These are phyloP conservation scores for Kurtzmaniella quercitrusa DNA, from an alignment of 1,139 yeast species.

Conservation along the genomic window DNA sequence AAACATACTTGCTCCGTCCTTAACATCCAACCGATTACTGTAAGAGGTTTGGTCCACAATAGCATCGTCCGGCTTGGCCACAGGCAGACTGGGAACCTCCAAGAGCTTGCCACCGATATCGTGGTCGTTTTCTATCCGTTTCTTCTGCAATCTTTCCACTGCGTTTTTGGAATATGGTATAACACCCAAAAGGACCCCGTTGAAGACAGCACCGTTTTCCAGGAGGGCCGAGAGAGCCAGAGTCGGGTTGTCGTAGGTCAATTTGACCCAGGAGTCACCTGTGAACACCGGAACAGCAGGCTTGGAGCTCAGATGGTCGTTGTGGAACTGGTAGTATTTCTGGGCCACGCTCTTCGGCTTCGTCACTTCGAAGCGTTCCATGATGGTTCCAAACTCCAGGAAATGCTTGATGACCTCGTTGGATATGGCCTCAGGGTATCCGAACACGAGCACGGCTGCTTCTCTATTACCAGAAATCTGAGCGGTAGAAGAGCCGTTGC, in stretches of 20 bases:
- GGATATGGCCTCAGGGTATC: constrained; percentile 77
- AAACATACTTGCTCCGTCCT: constrained; percentile 39
- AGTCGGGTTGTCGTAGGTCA: constrained; percentile 73
- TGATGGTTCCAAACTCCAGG: constrained; percentile 71
- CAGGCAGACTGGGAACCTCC: constrained; percentile 6
- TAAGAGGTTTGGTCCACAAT: constrained; percentile 11
- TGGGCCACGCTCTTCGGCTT: constrained; percentile 20
- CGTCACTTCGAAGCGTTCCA: constrained; percentile 63
- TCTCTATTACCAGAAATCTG: constrained; percentile 24
- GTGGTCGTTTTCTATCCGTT: constrained; percentile 46
- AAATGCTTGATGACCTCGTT: constrained; percentile 69
- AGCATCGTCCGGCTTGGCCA: constrained; percentile 3
- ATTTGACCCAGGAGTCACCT: constrained; percentile 84
- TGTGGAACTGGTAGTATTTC: constrained; percentile 12
- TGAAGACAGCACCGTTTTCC: constrained; percentile 72
- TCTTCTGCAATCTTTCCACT: constrained; percentile 59
- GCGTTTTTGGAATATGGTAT: constrained; percentile 61
- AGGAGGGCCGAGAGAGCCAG: constrained; percentile 80
- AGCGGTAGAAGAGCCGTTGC: no score
- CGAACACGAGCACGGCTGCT: constrained; percentile 78
- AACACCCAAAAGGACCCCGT: constrained; percentile 74
- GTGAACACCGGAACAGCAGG: constrained; percentile 62
- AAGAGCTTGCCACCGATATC: constrained; percentile 50
- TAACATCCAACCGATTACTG: constrained; percentile 30
- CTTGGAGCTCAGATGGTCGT: constrained; percentile 5